Evolutionary conservation across 2,329 filamentous ascomycete genomes (phyloP), one percentile per base, ranked within the genome.

Genomic region (Ceratocystis ficicola): DNA sequence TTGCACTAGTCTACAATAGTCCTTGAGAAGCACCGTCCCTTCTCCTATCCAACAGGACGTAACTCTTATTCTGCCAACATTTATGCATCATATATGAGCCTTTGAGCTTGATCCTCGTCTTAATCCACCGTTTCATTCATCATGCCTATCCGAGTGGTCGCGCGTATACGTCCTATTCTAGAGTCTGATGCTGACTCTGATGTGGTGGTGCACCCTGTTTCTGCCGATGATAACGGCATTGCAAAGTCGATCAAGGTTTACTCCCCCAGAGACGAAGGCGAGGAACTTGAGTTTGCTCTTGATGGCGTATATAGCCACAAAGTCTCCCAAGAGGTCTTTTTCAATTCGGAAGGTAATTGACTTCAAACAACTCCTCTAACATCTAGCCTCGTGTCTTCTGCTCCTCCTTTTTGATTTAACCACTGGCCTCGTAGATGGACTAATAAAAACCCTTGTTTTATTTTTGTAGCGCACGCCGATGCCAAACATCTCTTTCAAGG

Each of bases 271-370:
- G 96, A 96, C 72, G 89, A 90, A 69, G 80, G 83, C 25, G 93
- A 97, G 76, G 88, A 92, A 72, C 97, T 92, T 76, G 91, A 88
- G 65, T 99, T 97, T 74, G 85, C 92, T 64, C 97, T 97, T 81
- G 95, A 94, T 79, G 84, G 88, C 70, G 93, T 97, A 65, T 97
- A 96, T 75, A 90, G 90, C 72, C 84, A 87, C 71, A 76, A 82
- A 44, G 87, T 89, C 17, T 85, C 89, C 7, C 93, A 99, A 74
- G 89, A 96, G 75, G 83, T 89, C 69, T 77, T 99, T 66, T 99
- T 95, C 74, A 89, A 92, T 69, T 84, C 87, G 46, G 93, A 97
- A 83, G 89, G 90, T 91, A 80, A 15, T 71, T 80, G 75, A 63
- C 2, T 32, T 41, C 25, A 48, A 7, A 46, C 46, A 48, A 15